Base-by-base conservation (phyloP, 139 green algal genomes). In the Astrephomene gubernaculifera region DNA sequence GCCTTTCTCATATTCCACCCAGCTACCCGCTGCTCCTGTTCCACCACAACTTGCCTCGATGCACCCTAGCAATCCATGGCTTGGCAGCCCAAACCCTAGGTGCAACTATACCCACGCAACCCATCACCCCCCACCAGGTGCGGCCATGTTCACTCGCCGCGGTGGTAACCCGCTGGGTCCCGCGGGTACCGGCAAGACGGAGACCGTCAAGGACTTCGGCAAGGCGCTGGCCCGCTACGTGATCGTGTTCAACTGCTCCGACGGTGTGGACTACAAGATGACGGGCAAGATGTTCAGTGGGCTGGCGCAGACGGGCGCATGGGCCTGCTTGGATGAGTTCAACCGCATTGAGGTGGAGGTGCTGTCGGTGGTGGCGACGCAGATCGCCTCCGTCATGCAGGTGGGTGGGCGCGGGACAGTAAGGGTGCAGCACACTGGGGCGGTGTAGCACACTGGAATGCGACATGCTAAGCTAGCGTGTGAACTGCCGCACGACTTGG, bases 271-370 rank as follows among this genome's bases (percentile, higher is more conserved):
- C 89, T 96, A 92, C 90, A 95, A 95, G 87, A 97, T 96, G 94
- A 97, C 93, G 10, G 88, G 89, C 81, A 96, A 96, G 92, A 96
- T 97, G 92, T 94, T 97, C 79, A 93, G 82, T 49, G 95, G 95
- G 21, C 89, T 97, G 33, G 94, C 94, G 52, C 94, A 96, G 87
- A 96, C 94, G 14, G 95, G 95, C 33, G 95, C 95, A 33, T 97
- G 95, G 95, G 90, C 95, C 1, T 97, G 95, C 81, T 86, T 97
- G 45, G 95, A 97, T 70, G 95, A 97, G 89, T 97, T 97, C 92
- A 97, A 97, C 92, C 93, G 95, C 54, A 96, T 97, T 80, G 92
- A 96, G 88, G 93, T 97, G 72, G 95, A 97, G 88, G 95, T 97
- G 81, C 91, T 97, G 65, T 95, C 90, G 6, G 95, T 97, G 41